Percentiles rank a stretch among this genome's conserved stretches.
Evolutionary conservation across 176 grass and related monocot genomes (phyloP).

Genomic region (Microstegium vimineum): DNA sequence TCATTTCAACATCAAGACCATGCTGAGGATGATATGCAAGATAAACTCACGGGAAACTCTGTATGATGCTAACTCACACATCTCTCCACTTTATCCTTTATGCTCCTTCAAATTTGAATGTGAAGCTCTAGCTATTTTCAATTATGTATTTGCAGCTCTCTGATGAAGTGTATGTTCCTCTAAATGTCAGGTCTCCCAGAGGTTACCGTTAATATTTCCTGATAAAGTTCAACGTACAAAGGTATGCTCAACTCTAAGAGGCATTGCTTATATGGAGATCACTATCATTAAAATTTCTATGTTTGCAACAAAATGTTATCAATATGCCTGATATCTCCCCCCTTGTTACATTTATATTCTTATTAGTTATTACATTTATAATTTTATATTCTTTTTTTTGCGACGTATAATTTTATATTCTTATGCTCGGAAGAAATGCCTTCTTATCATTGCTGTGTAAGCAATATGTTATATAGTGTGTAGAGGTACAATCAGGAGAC

Average conservation of each 20-base stretch:
- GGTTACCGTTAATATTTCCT: constrained; percentile 75
- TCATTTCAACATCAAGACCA: constrained; percentile 26
- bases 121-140: neutral
- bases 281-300: constrained; percentile 7
- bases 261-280: neutral
- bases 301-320: constrained; percentile 5
- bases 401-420: too few relatives aligned
- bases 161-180: constrained; percentile 14
- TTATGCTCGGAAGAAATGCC: neutral
- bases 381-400: too few relatives aligned
- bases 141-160: constrained; percentile 12
- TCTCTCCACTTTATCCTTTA: neutral
- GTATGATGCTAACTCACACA: constrained; percentile 18
- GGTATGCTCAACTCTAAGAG: constrained; percentile 47
- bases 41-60: constrained; percentile 40
- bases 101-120: neutral
- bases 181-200: constrained; percentile 65
- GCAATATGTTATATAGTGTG: neutral
- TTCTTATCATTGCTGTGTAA: neutral
- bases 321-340: neutral
- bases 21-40: constrained; percentile 36
- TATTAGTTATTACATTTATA: too few relatives aligned
- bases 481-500: neutral
- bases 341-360: neutral
- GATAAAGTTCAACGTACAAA: constrained; percentile 98